A percentile compares a stretch with the other conserved stretches of the same genome.
These are phyloP conservation scores for Elaeagnus macrophylla DNA, from an alignment of 306 rosid species.

Conservation along the genomic window DNA sequence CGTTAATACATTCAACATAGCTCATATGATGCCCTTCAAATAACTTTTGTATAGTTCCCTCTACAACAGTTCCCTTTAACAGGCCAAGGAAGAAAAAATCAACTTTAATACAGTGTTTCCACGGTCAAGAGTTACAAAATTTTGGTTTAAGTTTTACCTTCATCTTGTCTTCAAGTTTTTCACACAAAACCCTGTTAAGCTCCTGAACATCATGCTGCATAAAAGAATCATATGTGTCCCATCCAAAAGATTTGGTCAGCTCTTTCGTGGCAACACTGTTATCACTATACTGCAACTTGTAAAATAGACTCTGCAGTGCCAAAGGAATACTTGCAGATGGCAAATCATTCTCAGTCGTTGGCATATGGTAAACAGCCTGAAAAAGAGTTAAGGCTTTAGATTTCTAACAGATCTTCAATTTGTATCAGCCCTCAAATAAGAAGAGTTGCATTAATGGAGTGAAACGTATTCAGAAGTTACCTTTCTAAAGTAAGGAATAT, in stretches of 20 bases:
- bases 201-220: slow-evolving; percentile 99
- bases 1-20: slow-evolving; percentile 85
- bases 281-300: slow-evolving; percentile 82
- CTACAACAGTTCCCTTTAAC: slow-evolving; percentile 90
- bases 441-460: slow-evolving; percentile 7
- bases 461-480: slow-evolving; percentile 24
- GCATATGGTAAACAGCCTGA: slow-evolving; percentile 98
- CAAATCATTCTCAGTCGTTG: slow-evolving; percentile 90
- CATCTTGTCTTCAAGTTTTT: slow-evolving; percentile 94
- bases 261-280: slow-evolving; percentile 89
- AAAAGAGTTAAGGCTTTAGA: slow-evolving; percentile 22
- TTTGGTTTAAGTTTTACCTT: slow-evolving; percentile 37
- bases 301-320: slow-evolving; percentile 88
- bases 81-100: slow-evolving; percentile 14
- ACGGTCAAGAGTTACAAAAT: not conserved
- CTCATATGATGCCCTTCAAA: slow-evolving; percentile 98
- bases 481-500: slow-evolving; percentile 91
- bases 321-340: slow-evolving; percentile 93
- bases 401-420: no score
- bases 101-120: not conserved
- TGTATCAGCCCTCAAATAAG: no score
- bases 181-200: slow-evolving; percentile 87
- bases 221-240: slow-evolving; percentile 91
- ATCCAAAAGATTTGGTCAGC: slow-evolving; percentile 89
- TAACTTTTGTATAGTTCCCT: slow-evolving; percentile 86